Evolutionary conservation across 768 basidiomycete genomes (phyloP).

Genomic region (Trametes maxima): DNA sequence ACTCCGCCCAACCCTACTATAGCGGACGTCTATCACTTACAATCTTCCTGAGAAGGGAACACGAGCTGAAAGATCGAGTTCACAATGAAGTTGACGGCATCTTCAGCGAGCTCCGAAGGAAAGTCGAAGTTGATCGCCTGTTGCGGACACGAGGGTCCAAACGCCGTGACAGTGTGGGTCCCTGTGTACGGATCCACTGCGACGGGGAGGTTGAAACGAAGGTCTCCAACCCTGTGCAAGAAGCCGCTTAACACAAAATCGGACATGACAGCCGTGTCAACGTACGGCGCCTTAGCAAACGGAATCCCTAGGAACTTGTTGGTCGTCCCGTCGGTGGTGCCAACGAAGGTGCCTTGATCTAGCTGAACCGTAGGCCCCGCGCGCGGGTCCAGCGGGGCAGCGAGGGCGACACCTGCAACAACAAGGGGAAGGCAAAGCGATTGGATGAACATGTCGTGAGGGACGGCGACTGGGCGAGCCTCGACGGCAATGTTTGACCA

Average conservation of each 20-base stretch:
- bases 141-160: conserved; percentile 46
- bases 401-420: conserved; percentile 3
- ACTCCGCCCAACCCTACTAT: background rate
- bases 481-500: background rate
- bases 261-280: background rate
- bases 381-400: conserved; percentile 10
- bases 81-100: conserved; percentile 26
- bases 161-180: conserved; percentile 37
- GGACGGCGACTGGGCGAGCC: background rate
- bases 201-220: conserved; percentile 28
- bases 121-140: conserved; percentile 30
- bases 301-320: conserved; percentile 25
- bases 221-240: conserved; percentile 23
- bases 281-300: conserved; percentile 23
- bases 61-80: conserved; percentile 12
- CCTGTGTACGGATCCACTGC: conserved; percentile 35
- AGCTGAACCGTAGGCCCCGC: conserved; percentile 16
- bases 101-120: conserved; percentile 20
- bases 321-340: conserved; percentile 7
- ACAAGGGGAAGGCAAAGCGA: conserved; percentile 10
- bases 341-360: conserved; percentile 23
- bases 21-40: background rate
- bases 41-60: conserved; percentile 19
- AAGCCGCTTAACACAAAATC: background rate
- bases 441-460: conserved; percentile 7